These are phyloP conservation scores for Anaeromyces robustus DNA, from an alignment of 192 early-diverging fungal genomes.

Conservation along the genomic window DNA sequence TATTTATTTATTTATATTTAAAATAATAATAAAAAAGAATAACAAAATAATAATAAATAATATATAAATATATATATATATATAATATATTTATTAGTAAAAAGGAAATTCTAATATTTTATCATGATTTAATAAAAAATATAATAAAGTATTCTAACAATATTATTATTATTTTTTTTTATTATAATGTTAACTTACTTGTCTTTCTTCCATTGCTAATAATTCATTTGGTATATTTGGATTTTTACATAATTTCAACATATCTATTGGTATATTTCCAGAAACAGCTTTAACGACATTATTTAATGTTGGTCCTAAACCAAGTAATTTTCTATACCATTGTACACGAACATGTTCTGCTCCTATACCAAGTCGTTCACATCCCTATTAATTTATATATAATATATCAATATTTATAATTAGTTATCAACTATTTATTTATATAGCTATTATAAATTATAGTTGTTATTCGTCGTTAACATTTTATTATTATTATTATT, in stretches of 20 bases:
- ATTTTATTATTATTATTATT: too few relatives aligned
- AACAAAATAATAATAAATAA: not conserved
- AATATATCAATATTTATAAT: too few relatives aligned
- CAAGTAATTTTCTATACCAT: constrained; percentile 22
- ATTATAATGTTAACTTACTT: not conserved
- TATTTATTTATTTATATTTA: too few relatives aligned
- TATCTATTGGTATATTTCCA: constrained; percentile 23
- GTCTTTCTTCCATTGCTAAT: constrained; percentile 54
- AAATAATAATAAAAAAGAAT: too few relatives aligned
- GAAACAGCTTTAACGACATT: constrained; percentile 33
- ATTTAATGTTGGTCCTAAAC: constrained; percentile 24
- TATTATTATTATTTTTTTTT: too few relatives aligned
- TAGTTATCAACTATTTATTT: too few relatives aligned
- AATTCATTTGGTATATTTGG: constrained; percentile 43
- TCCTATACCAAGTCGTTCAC: constrained; percentile 32
- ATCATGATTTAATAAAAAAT: too few relatives aligned
- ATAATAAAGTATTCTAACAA: too few relatives aligned
- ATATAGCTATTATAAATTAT: too few relatives aligned
- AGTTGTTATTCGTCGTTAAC: too few relatives aligned
- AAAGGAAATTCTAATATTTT: too few relatives aligned
- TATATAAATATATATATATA: not conserved
- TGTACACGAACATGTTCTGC: constrained; percentile 15
- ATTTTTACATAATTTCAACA: constrained; percentile 43
- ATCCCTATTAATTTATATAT: constrained; percentile 20
- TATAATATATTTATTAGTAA: too few relatives aligned